Conservation (phyloP, 176 grass and related monocot species). For the Aegilops umbellulata region DNA sequence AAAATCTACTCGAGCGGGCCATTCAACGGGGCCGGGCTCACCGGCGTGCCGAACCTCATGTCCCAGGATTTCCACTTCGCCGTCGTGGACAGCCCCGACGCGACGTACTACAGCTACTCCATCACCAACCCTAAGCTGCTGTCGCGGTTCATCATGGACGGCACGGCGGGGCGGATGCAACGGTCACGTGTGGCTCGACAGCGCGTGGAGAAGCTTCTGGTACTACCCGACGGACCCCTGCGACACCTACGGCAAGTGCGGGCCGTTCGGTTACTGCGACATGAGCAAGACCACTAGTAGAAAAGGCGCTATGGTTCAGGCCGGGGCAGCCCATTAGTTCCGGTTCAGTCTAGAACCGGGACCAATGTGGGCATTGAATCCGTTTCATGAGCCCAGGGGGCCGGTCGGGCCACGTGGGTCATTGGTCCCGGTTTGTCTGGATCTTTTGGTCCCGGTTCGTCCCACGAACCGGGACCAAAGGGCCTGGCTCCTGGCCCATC, state of each 20-base stretch:
- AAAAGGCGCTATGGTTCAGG: too few relatives aligned
- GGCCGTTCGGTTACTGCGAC: slow-evolving; percentile 52
- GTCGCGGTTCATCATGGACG: neutral
- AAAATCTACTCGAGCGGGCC: too few relatives aligned
- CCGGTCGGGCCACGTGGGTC: too few relatives aligned
- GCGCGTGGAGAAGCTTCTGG: slow-evolving; percentile 41
- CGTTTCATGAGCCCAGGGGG: too few relatives aligned
- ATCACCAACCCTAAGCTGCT: neutral
- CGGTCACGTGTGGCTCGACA: slow-evolving; percentile 22
- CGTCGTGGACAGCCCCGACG: neutral
- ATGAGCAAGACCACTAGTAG: neutral
- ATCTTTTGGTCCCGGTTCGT: too few relatives aligned
- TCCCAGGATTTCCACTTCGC: slow-evolving; percentile 28
- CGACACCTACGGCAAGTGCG: slow-evolving; percentile 43
- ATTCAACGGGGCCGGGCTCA: neutral
- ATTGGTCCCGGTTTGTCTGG: too few relatives aligned
- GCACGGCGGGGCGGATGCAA: neutral
- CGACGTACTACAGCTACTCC: slow-evolving; percentile 45
- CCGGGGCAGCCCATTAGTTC: too few relatives aligned
- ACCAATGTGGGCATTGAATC: too few relatives aligned
- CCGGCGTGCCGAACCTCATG: slow-evolving; percentile 37
- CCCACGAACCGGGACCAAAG: too few relatives aligned
- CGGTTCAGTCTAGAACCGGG: too few relatives aligned
- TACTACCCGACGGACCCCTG: slow-evolving; percentile 45
- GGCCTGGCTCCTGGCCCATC: too few relatives aligned